A percentile compares a stretch with the other conserved stretches of the same genome.
Conservation (phyloP, 352 stramenopile species). For the Phytophthora rubi region DNA sequence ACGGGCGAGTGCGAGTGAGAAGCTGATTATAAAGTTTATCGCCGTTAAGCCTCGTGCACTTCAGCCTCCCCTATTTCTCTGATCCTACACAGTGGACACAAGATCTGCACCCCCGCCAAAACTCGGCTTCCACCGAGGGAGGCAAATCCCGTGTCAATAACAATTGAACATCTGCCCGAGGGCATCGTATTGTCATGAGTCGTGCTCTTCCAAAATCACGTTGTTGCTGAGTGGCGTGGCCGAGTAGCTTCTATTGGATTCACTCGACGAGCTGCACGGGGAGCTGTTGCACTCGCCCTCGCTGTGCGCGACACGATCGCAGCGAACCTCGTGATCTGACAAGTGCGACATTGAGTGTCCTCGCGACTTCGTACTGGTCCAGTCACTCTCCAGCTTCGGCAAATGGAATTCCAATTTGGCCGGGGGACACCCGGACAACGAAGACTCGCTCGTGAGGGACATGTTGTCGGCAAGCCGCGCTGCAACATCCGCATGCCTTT, state of each 20-base stretch:
- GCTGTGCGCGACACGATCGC: conserved; percentile 40
- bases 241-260: conserved; percentile 28
- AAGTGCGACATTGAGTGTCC: conserved; percentile 58
- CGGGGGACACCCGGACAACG: conserved; percentile 6
- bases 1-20: not conserved
- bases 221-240: conserved; percentile 32
- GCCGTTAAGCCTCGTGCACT: conserved; percentile 12
- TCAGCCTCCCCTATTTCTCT: conserved; percentile 11
- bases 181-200: conserved; percentile 39
- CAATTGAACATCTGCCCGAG: conserved; percentile 25
- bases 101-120: conserved; percentile 14
- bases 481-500: conserved; percentile 40
- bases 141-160: conserved; percentile 24
- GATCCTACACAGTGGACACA: conserved; percentile 22
- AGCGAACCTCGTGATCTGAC: conserved; percentile 36
- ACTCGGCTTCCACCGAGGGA: conserved; percentile 15
- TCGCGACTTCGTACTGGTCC: conserved; percentile 49
- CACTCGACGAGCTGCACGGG: conserved; percentile 37
- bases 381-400: conserved; percentile 40
- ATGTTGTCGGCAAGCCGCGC: conserved; percentile 41
- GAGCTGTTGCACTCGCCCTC: conserved; percentile 58
- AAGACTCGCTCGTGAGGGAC: conserved; percentile 34
- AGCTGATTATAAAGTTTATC: conserved; percentile 30
- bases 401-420: conserved; percentile 39
- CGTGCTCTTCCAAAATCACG: conserved; percentile 33